Evolutionary conservation across 2,329 filamentous ascomycete genomes (phyloP), one percentile per base, ranked within the genome.

Genomic region (Aureobasidium lini): DNA sequence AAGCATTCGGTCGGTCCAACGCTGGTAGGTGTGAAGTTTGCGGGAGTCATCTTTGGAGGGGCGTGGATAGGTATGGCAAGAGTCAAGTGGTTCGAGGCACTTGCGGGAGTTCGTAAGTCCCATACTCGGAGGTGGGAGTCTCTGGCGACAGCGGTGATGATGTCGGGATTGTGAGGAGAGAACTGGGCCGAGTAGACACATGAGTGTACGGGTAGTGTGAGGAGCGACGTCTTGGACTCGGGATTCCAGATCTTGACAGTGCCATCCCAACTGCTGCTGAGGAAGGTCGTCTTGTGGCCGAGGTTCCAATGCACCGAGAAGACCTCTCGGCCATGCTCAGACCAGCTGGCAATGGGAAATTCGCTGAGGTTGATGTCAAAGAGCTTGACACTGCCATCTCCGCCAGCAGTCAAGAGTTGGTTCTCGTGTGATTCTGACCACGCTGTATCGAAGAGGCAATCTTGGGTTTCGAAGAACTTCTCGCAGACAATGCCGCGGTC

Each of bases 371-470:
- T 84, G 34, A 92, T 82, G 74, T 99, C 94, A 73, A 94, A 99
- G 48, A 99, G 84, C 76, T 96, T 96, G 69, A 99, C 82, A 58
- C 89, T 93, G 59, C 94, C 94, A 76, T 99, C 94, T 64, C 94
- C 94, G 65, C 89, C 92, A 0, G 91, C 92, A 1, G 88, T 87
- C 18, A 95, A 82, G 54, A 96, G 79, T 76, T 99, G 94, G 74
- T 94, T 95, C 77, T 96, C 93, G 77, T 99, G 92, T 66, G 90
- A 84, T 77, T 99, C 94, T 16, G 91, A 96, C 91, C 94, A 97
- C 29, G 92, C 84, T 57, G 94, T 80, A 75, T 99, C 94, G 75
- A 95, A 99, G 64, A 97, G 87, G 46, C 92, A 89, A 73, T 99
- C 94, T 77, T 97, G 95, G 10, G 94, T 99, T 70, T 96, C 93